Conservation (phyloP, 805 yeast genomes). For the Saccharomycopsis sp. region DNA sequence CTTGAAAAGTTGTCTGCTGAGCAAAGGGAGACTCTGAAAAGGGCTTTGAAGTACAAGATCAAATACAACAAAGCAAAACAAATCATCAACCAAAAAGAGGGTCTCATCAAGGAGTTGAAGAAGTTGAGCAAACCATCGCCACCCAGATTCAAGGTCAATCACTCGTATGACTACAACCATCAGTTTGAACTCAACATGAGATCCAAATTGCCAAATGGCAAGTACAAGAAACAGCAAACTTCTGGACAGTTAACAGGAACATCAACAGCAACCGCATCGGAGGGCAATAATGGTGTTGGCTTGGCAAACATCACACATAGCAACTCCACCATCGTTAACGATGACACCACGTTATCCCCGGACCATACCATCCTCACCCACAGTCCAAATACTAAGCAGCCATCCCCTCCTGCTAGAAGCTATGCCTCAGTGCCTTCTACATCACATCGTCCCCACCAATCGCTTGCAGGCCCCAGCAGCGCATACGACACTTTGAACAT, state of each 20-base stretch:
- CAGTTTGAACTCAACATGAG: too few relatives aligned
- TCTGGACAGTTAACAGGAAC: too few relatives aligned
- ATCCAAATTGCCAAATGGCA: too few relatives aligned
- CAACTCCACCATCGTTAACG: slow-evolving; percentile 4
- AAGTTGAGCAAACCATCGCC: slow-evolving; percentile 6
- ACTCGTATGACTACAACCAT: too few relatives aligned
- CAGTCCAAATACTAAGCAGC: slow-evolving; percentile 5
- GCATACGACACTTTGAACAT: slow-evolving; percentile 18
- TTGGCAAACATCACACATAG: neutral
- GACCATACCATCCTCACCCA: slow-evolving; percentile 16
- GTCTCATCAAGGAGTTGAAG: slow-evolving; percentile 11
- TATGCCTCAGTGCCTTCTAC: neutral
- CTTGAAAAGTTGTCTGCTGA: slow-evolving; percentile 8
- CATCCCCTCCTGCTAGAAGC: neutral
- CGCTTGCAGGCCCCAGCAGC: neutral
- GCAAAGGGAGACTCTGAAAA: slow-evolving; percentile 14
- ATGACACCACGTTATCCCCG: slow-evolving; percentile 15
- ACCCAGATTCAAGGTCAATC: slow-evolving; percentile 13
- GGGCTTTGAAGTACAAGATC: slow-evolving; percentile 19
- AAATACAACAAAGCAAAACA: slow-evolving; percentile 18
- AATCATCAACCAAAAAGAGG: slow-evolving; percentile 9
- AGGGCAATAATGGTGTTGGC: too few relatives aligned
- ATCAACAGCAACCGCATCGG: too few relatives aligned
- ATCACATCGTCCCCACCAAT: neutral
- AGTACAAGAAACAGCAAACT: too few relatives aligned